Percentiles rank a stretch among this genome's conserved stretches.
Evolutionary conservation across 2,329 filamentous ascomycete genomes (phyloP).

Genomic region (Colletotrichum sansevieriae): DNA sequence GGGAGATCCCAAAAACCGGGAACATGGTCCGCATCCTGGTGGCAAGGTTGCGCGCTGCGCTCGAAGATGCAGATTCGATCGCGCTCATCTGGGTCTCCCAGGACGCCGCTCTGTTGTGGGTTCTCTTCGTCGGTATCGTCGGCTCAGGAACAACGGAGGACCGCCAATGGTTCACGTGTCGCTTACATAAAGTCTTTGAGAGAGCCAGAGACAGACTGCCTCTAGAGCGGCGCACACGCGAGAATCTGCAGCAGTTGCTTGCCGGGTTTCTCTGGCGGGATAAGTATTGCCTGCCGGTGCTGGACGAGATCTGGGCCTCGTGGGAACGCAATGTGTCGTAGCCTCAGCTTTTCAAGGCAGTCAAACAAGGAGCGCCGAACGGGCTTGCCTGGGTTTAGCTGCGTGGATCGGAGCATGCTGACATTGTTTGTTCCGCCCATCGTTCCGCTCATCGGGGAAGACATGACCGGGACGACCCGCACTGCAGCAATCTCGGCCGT

Average conservation of each 20-base stretch:
- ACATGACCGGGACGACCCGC: slow-evolving; percentile 7
- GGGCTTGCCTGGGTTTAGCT: background rate
- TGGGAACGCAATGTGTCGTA: slow-evolving; percentile 23
- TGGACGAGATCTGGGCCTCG: slow-evolving; percentile 30
- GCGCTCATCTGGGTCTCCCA: slow-evolving; percentile 27
- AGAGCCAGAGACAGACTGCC: slow-evolving; percentile 23
- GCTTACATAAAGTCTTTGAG: slow-evolving; percentile 17
- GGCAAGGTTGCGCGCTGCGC: slow-evolving; percentile 34
- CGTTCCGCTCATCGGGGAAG: slow-evolving; percentile 18
- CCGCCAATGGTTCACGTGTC: slow-evolving; percentile 24
- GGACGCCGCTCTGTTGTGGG: slow-evolving; percentile 36
- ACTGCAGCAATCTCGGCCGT: slow-evolving; percentile 19
- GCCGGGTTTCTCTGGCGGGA: slow-evolving; percentile 40
- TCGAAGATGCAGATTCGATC: slow-evolving; percentile 33
- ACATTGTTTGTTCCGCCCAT: background rate
- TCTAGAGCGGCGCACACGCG: slow-evolving; percentile 21
- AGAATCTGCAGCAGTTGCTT: slow-evolving; percentile 27
- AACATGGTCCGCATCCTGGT: slow-evolving; percentile 38
- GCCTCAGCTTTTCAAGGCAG: background rate
- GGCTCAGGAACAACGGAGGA: slow-evolving; percentile 26
- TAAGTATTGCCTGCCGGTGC: slow-evolving; percentile 48
- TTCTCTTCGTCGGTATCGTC: slow-evolving; percentile 40
- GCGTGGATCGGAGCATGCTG: background rate
- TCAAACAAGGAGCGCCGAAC: slow-evolving; percentile 8
- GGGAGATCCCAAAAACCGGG: slow-evolving; percentile 39